phyloP scores from a whole-genome alignment of 257 asterid genomes.

The Pogostemon cablin region DNA sequence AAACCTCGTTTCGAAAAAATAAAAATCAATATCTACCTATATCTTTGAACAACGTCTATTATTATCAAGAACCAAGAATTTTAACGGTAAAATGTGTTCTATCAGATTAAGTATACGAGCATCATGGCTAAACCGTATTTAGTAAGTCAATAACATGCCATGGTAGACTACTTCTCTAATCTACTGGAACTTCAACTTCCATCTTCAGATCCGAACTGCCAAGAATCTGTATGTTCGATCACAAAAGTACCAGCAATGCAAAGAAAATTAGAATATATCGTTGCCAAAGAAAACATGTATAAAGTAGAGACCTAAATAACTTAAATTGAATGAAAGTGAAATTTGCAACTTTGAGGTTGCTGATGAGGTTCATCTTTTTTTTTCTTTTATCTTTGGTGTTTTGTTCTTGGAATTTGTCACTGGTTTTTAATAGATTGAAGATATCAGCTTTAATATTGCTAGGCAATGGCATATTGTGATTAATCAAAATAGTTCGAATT shows the following conservation, averaged over 20 bases:
- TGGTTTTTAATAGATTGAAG: too few species aligned
- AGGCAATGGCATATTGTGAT: not conserved
- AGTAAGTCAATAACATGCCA: not conserved
- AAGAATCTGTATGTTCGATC: slow-evolving; percentile 54
- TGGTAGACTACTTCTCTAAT: slow-evolving; percentile 37
- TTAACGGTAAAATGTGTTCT: not conserved
- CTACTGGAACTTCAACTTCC: slow-evolving; percentile 86
- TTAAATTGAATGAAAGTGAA: not conserved
- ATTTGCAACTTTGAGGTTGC: not conserved
- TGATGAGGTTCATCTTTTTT: not conserved
- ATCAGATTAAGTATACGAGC: not conserved
- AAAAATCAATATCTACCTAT: too few species aligned
- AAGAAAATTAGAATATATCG: not conserved
- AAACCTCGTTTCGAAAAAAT: too few species aligned
- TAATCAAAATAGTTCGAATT: not conserved
- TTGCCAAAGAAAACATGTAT: not conserved
- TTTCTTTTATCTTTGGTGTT: too few species aligned
- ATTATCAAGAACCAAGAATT: slow-evolving; percentile 14
- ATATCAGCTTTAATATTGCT: not conserved
- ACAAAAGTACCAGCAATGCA: not conserved
- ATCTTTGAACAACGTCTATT: not conserved
- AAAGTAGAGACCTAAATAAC: slow-evolving; percentile 1
- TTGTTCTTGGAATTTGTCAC: too few species aligned
- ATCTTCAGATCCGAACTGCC: slow-evolving; percentile 58
- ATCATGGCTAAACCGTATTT: not conserved